Percentiles rank a stretch among this genome's conserved stretches.
Conservation (phyloP, 192 early-diverging fungal genomes). For the Piromyces finnis region DNA sequence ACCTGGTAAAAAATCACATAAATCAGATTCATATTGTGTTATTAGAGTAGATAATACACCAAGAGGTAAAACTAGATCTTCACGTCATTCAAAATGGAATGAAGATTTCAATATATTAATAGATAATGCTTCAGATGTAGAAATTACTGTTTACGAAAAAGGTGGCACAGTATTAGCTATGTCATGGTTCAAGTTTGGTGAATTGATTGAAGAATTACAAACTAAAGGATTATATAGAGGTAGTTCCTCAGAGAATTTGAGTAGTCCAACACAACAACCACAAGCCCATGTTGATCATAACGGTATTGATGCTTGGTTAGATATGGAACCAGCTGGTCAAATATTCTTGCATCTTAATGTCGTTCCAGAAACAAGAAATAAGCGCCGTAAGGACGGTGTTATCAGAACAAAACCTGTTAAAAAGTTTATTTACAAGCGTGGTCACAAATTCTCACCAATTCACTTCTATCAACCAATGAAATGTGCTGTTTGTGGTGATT, state of each 20-base stretch:
- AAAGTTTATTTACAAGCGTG: constrained; percentile 19
- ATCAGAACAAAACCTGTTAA: not conserved
- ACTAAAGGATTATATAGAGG: constrained; percentile 6
- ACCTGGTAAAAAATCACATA: constrained; percentile 25
- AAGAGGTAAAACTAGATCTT: not conserved
- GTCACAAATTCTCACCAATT: constrained; percentile 82
- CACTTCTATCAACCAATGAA: constrained; percentile 95
- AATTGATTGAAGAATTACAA: constrained; percentile 70
- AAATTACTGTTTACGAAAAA: constrained; percentile 78
- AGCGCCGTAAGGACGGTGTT: not conserved
- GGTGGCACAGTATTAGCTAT: constrained; percentile 54
- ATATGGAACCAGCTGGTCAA: constrained; percentile 87
- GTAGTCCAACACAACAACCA: constrained; percentile 2
- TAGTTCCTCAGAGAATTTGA: not conserved
- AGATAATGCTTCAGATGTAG: constrained; percentile 80
- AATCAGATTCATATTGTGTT: constrained; percentile 33
- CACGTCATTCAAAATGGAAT: not conserved
- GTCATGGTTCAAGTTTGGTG: constrained; percentile 84
- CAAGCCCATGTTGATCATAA: constrained; percentile 16
- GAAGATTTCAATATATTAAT: constrained; percentile 65
- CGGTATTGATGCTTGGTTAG: constrained; percentile 65
- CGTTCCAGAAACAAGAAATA: constrained; percentile 17
- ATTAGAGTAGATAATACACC: constrained; percentile 29
- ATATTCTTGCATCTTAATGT: constrained; percentile 73
- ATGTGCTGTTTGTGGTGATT: constrained; percentile 88